Conservation (phyloP, 163 green algal species). For the Chlorella variabilis region DNA sequence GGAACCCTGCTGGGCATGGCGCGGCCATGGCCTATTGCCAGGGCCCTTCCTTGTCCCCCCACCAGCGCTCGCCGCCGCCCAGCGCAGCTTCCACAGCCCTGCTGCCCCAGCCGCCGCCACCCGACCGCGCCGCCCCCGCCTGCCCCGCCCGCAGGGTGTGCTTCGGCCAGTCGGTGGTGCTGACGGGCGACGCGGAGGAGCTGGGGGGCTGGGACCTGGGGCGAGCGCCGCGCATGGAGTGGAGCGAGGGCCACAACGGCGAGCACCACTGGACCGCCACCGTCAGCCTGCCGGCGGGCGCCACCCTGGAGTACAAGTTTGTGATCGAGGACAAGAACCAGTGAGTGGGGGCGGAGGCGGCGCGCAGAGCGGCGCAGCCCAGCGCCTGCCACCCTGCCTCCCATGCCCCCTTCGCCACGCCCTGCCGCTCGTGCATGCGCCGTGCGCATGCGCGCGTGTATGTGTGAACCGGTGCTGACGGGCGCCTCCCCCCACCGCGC, state of each 20-base stretch:
- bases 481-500: no score
- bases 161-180: neutral
- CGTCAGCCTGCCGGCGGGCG: neutral
- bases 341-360: neutral
- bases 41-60: no score
- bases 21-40: no score
- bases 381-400: no score
- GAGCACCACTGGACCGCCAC: conserved; percentile 7
- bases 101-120: neutral
- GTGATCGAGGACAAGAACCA: neutral
- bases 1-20: no score
- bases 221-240: neutral
- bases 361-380: no score
- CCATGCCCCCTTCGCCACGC: no score
- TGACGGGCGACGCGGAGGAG: neutral
- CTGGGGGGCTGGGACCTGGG: neutral
- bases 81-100: neutral
- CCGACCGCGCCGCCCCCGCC: neutral
- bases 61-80: no score
- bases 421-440: no score
- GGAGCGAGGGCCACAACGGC: neutral
- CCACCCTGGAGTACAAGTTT: conserved; percentile 3
- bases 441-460: no score
- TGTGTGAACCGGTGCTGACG: no score
- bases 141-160: neutral